A percentile compares a stretch with the other conserved stretches of the same genome.
Conservation (phyloP, 768 basidiomycete genomes). For the Podaxis sp. region DNA sequence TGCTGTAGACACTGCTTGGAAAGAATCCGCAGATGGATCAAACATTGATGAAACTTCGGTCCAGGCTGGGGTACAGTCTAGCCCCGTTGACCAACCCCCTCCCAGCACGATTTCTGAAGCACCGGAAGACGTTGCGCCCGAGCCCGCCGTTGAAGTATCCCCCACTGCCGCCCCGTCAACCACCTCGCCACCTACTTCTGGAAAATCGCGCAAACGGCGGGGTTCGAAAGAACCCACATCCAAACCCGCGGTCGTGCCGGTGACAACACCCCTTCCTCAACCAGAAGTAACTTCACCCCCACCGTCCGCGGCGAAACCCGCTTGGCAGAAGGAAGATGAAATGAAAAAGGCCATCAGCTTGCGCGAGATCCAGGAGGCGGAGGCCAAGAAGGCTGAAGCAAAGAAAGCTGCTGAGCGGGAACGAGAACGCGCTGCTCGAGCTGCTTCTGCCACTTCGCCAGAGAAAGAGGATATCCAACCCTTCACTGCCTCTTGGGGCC, state of each 20-base stretch:
- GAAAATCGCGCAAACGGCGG: constrained; percentile 7
- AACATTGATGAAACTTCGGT: background rate
- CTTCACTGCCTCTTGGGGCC: constrained; percentile 77
- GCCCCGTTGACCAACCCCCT: constrained; percentile 16
- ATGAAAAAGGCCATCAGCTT: constrained; percentile 67
- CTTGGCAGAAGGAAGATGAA: constrained; percentile 72
- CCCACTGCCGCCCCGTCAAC: constrained; percentile 5
- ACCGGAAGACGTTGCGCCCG: constrained; percentile 6
- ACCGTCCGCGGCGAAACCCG: constrained; percentile 37
- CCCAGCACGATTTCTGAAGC: constrained; percentile 14
- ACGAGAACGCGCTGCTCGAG: constrained; percentile 55
- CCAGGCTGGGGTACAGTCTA: background rate
- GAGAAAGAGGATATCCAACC: constrained; percentile 55
- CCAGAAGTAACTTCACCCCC: constrained; percentile 14
- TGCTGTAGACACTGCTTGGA: constrained; percentile 44
- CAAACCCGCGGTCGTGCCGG: background rate
- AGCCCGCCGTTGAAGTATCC: constrained; percentile 3
- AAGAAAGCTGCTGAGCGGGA: constrained; percentile 74
- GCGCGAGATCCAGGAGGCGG: constrained; percentile 94
- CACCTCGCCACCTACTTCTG: constrained; percentile 1
- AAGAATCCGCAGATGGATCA: constrained; percentile 13
- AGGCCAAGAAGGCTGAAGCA: constrained; percentile 74
- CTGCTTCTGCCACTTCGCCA: constrained; percentile 27
- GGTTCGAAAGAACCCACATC: constrained; percentile 2
- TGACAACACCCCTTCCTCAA: constrained; percentile 5